phyloP scores from a whole-genome alignment of 75 land plant species.

The Azolla pinnata region DNA sequence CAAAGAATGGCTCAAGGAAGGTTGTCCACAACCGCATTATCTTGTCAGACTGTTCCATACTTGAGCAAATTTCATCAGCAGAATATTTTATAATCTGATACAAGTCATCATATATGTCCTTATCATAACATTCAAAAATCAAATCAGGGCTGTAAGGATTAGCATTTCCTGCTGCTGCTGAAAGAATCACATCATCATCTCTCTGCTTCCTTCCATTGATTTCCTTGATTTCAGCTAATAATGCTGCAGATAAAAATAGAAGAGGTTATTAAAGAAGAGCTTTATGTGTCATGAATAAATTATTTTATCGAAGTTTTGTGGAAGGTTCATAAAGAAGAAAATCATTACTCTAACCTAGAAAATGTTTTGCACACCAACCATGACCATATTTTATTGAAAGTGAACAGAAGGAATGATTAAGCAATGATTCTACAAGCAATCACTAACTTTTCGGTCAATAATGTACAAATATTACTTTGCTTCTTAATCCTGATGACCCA shows the following conservation, averaged over 20 bases:
- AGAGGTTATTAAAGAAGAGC: not conserved
- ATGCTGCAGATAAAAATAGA: constrained; percentile 25
- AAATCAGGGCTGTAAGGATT: constrained; percentile 54
- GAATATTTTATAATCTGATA: constrained; percentile 74
- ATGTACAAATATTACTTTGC: too few relatives aligned
- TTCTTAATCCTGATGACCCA: too few relatives aligned
- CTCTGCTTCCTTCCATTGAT: constrained; percentile 60
- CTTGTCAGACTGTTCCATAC: constrained; percentile 69
- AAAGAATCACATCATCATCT: constrained; percentile 63
- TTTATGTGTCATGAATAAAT: too few relatives aligned
- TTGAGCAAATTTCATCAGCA: constrained; percentile 57
- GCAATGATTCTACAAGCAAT: too few relatives aligned
- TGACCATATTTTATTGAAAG: too few relatives aligned
- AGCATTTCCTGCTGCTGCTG: constrained; percentile 62
- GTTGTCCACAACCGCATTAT: constrained; percentile 74
- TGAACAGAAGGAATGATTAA: too few relatives aligned
- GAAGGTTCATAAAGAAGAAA: too few relatives aligned
- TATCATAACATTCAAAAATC: constrained; percentile 56
- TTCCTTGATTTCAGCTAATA: constrained; percentile 79
- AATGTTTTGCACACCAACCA: too few relatives aligned
- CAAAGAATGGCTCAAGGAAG: constrained; percentile 70
- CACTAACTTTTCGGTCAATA: too few relatives aligned
- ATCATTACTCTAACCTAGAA: too few relatives aligned
- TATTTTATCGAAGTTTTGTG: too few relatives aligned
- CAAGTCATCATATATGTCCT: constrained; percentile 72